These are phyloP conservation scores for Penstemon eatonii DNA, from an alignment of 257 asterid genomes.

Conservation along the genomic window DNA sequence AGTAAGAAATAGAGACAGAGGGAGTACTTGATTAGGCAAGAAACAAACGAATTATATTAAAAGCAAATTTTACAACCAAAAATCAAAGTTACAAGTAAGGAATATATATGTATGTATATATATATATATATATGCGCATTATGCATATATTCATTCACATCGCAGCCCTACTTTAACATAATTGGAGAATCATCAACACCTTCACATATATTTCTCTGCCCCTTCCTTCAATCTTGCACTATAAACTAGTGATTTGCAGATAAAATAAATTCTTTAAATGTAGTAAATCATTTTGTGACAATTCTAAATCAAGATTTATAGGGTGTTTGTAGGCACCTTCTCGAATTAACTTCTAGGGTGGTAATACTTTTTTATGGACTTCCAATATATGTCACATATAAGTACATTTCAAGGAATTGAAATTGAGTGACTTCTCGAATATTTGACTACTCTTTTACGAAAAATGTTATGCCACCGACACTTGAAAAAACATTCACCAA, in stretches of 20 bases:
- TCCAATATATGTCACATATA: not conserved
- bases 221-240: not conserved
- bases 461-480: not conserved
- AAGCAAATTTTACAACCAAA: not conserved
- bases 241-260: not conserved
- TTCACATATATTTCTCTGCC: not conserved
- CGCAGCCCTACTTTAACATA: not conserved
- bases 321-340: not conserved
- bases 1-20: not conserved
- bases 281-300: not conserved
- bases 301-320: not conserved
- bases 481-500: not conserved
- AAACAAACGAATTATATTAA: not conserved
- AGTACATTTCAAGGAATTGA: not conserved
- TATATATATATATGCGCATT: not conserved
- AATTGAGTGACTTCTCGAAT: not conserved
- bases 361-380: not conserved
- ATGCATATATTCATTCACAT: not conserved
- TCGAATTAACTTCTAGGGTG: not conserved
- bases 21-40: not conserved
- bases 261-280: not conserved
- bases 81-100: not conserved
- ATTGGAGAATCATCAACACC: slow-evolving; percentile 2
- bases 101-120: not conserved
- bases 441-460: not conserved